phyloP scores from a whole-genome alignment of 108 stramenopile species.

The Ochromonas danica region DNA sequence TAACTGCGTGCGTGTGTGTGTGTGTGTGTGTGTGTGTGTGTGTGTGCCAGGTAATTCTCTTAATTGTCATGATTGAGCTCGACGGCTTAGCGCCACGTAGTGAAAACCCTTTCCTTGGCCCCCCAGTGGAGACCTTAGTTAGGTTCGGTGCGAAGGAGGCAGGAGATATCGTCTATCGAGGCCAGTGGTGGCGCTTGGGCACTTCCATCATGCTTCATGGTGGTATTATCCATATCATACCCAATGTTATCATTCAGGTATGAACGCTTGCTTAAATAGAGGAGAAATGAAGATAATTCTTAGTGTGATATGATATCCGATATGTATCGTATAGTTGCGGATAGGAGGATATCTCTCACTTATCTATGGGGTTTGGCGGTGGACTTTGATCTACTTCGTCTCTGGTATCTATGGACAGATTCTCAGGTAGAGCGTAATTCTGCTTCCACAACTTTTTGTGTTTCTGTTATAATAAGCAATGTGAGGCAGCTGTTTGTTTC shows the following conservation, averaged over 20 bases:
- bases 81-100: slow-evolving; percentile 59
- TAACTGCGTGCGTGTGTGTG: too few relatives aligned
- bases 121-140: slow-evolving; percentile 56
- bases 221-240: slow-evolving; percentile 83
- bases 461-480: too few relatives aligned
- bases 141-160: slow-evolving; percentile 29
- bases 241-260: slow-evolving; percentile 83
- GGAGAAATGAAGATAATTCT: too few relatives aligned
- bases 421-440: background rate
- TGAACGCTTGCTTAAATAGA: too few relatives aligned
- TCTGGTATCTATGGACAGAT: slow-evolving; percentile 32
- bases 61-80: too few relatives aligned
- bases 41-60: too few relatives aligned
- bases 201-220: slow-evolving; percentile 87
- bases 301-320: background rate
- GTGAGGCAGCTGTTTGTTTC: slow-evolving; percentile 31
- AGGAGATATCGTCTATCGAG: background rate
- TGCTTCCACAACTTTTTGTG: background rate
- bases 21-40: too few relatives aligned
- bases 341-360: slow-evolving; percentile 26
- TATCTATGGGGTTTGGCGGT: background rate
- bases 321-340: slow-evolving; percentile 33
- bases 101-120: slow-evolving; percentile 40
- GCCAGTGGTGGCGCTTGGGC: slow-evolving; percentile 10
- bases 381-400: slow-evolving; percentile 19